Conservation (phyloP, 2,329 filamentous ascomycete genomes). For the Fusarium verticillioides region DNA sequence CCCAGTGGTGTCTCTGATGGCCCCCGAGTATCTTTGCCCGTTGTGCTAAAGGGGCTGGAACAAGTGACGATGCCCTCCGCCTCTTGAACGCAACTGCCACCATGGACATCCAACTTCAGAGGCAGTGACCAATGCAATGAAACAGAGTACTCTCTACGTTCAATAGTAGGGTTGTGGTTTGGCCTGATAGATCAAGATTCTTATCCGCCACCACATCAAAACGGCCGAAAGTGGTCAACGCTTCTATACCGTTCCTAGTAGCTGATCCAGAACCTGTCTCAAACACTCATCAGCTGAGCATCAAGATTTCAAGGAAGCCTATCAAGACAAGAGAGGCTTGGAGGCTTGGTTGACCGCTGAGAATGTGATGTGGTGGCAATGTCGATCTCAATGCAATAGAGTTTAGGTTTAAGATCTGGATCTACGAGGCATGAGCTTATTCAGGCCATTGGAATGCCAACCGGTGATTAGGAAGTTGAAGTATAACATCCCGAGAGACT, state of each 20-base stretch:
- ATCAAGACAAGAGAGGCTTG: background rate
- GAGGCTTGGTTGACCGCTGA: background rate
- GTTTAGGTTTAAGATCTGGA: background rate
- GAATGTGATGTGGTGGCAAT: background rate
- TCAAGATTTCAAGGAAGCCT: background rate
- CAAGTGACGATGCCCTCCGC: background rate
- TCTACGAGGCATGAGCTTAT: background rate
- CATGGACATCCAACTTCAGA: background rate
- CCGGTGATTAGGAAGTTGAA: background rate
- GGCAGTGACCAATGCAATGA: no score
- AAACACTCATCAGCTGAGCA: background rate
- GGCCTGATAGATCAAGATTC: background rate
- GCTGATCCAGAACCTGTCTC: background rate
- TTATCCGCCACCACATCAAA: no score
- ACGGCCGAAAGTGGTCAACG: background rate
- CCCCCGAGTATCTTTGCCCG: background rate
- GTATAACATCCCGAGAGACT: background rate
- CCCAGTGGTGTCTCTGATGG: background rate
- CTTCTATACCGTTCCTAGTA: background rate
- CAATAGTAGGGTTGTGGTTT: no score
- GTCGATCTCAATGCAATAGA: background rate
- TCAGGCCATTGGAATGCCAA: background rate
- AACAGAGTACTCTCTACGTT: no score
- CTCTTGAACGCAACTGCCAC: background rate
- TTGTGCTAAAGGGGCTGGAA: background rate